These are phyloP conservation scores for Blepharisma undulans DNA, from an alignment of 169 alveolate genomes.

Conservation along the genomic window DNA sequence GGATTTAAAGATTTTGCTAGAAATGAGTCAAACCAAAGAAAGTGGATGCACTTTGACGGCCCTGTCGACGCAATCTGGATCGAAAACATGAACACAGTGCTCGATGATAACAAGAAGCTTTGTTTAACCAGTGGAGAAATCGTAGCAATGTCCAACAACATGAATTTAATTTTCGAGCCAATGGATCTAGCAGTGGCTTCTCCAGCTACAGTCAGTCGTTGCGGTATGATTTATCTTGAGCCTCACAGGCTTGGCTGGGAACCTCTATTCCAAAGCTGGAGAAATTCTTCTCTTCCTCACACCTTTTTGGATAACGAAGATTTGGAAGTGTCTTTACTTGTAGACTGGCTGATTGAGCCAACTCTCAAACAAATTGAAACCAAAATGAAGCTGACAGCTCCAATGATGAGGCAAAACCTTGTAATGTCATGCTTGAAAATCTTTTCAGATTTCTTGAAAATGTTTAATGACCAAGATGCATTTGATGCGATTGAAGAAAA, in stretches of 20 bases:
- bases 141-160: slow-evolving; percentile 80
- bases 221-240: slow-evolving; percentile 95
- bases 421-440: neutral
- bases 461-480: slow-evolving; percentile 66
- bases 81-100: slow-evolving; percentile 90
- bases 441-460: neutral
- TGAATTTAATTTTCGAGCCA: slow-evolving; percentile 92
- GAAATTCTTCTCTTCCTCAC: slow-evolving; percentile 47
- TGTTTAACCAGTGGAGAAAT: slow-evolving; percentile 88
- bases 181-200: slow-evolving; percentile 89
- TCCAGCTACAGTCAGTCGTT: slow-evolving; percentile 91
- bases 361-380: slow-evolving; percentile 18
- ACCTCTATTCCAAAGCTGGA: slow-evolving; percentile 87
- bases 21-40: slow-evolving; percentile 71
- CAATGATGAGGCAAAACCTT: slow-evolving; percentile 4
- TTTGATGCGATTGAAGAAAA: slow-evolving; percentile 70
- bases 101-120: slow-evolving; percentile 89
- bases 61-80: slow-evolving; percentile 92
- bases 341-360: slow-evolving; percentile 64
- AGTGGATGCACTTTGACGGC: slow-evolving; percentile 91
- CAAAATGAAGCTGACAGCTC: slow-evolving; percentile 12
- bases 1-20: slow-evolving; percentile 81
- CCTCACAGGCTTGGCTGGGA: slow-evolving; percentile 89
- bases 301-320: neutral
- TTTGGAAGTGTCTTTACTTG: no score